Evolutionary conservation across 1,139 yeast species (phyloP).

Genomic region (Taphrina deformans): DNA sequence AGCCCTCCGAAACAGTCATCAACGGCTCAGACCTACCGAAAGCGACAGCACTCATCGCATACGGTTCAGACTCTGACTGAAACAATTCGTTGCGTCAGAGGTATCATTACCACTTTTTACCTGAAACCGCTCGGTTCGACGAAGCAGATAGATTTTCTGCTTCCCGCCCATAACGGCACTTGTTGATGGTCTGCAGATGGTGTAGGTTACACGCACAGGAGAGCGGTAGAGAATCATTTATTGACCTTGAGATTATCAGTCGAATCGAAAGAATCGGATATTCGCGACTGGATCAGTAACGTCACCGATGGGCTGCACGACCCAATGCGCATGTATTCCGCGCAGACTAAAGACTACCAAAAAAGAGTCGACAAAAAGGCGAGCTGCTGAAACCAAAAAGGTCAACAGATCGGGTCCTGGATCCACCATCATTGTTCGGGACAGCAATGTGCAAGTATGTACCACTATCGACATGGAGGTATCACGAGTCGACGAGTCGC

Average conservation of each 20-base stretch:
- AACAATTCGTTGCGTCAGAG: not conserved
- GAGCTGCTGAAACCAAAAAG: not conserved
- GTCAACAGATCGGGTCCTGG: not conserved
- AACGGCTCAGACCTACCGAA: not conserved
- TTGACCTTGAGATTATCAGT: too few relatives aligned
- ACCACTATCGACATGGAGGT: not conserved
- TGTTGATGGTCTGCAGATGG: not conserved
- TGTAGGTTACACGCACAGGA: too few relatives aligned
- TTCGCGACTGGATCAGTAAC: too few relatives aligned
- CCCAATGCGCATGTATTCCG: not conserved
- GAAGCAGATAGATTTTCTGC: not conserved
- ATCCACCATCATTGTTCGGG: not conserved
- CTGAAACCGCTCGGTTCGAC: too few relatives aligned
- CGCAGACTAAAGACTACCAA: too few relatives aligned
- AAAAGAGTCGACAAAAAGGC: not conserved
- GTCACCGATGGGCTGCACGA: not conserved
- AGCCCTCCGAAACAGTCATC: not conserved
- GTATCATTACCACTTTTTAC: not conserved
- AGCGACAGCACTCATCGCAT: not conserved
- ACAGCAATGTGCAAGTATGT: not conserved
- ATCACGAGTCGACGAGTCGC: not conserved
- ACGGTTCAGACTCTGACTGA: conserved; percentile 20
- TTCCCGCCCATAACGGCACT: not conserved
- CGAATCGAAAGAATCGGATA: too few relatives aligned
- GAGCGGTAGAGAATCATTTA: too few relatives aligned